Evolutionary conservation across 2,329 filamentous ascomycete species (phyloP).

Genomic region (Pseudogymnoascus sp.): DNA sequence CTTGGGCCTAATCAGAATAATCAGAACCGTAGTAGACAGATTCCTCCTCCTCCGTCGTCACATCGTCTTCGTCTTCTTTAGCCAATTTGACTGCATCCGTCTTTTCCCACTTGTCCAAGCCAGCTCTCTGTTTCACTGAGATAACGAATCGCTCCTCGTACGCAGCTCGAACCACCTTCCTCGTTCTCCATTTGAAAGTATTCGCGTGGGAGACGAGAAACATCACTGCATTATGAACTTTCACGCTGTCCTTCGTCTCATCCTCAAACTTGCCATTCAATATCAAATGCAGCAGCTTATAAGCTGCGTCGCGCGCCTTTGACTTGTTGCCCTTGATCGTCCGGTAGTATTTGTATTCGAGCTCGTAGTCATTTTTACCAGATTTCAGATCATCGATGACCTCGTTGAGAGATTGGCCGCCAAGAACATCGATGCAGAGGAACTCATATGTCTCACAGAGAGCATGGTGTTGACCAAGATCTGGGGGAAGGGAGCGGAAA

Average conservation of each 20-base stretch:
- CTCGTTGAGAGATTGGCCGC: constrained; percentile 19
- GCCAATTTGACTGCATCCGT: neutral
- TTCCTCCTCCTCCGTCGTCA: constrained; percentile 15
- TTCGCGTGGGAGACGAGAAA: constrained; percentile 23
- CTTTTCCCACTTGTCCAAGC: constrained; percentile 22
- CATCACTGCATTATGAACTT: constrained; percentile 22
- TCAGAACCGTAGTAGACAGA: constrained; percentile 5
- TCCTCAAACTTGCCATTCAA: constrained; percentile 18
- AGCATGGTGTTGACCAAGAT: constrained; percentile 21
- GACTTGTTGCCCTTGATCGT: constrained; percentile 10
- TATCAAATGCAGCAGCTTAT: constrained; percentile 23
- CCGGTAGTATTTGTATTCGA: too few relatives aligned
- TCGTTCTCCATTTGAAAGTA: constrained; percentile 24
- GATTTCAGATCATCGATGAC: constrained; percentile 21
- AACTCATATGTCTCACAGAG: constrained; percentile 25
- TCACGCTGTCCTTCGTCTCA: constrained; percentile 19
- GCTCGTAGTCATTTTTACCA: constrained; percentile 3
- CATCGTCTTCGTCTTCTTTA: constrained; percentile 11
- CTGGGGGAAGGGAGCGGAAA: constrained; percentile 21
- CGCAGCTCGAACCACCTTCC: constrained; percentile 19
- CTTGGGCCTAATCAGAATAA: neutral
- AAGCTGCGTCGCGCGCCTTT: constrained; percentile 23
- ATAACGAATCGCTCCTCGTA: constrained; percentile 24
- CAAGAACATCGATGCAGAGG: constrained; percentile 21
- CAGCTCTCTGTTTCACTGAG: constrained; percentile 22